Conservation (phyloP, 164 flowering plant genomes). For the Cinnamomum chago region DNA sequence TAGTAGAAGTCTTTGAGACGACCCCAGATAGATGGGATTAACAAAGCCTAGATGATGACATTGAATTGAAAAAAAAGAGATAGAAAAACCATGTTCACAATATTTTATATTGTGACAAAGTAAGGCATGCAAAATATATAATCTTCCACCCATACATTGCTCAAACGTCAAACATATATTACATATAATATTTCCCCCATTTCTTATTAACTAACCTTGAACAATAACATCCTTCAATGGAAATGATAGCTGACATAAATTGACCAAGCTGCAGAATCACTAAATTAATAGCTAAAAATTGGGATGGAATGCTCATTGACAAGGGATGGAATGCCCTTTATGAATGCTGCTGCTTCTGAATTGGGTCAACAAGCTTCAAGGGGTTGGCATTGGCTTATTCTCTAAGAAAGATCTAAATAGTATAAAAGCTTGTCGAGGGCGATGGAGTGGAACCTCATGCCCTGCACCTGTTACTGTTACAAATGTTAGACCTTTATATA, state of each 20-base stretch:
- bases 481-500: slow-evolving; percentile 80
- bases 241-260: neutral
- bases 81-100: too few species aligned
- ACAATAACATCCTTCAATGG: neutral
- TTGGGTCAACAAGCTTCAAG: neutral
- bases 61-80: too few species aligned
- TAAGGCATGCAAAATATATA: too few species aligned
- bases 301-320: neutral
- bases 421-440: slow-evolving; percentile 85
- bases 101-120: too few species aligned
- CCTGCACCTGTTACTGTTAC: slow-evolving; percentile 92
- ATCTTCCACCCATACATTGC: too few species aligned
- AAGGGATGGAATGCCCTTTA: neutral
- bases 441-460: slow-evolving; percentile 95
- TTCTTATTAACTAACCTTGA: neutral
- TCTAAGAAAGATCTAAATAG: slow-evolving; percentile 80
- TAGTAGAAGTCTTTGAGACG: too few species aligned
- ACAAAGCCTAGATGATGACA: too few species aligned
- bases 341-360: slow-evolving; percentile 11
- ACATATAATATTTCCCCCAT: neutral
- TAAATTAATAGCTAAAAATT: neutral
- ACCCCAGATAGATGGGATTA: too few species aligned
- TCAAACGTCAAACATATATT: too few species aligned
- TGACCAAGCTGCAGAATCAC: neutral
- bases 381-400: slow-evolving; percentile 56